A percentile compares a stretch with the other conserved stretches of the same genome.
These are phyloP conservation scores for Ascochyta koolunga DNA, from an alignment of 2,329 filamentous ascomycete species.

Conservation along the genomic window DNA sequence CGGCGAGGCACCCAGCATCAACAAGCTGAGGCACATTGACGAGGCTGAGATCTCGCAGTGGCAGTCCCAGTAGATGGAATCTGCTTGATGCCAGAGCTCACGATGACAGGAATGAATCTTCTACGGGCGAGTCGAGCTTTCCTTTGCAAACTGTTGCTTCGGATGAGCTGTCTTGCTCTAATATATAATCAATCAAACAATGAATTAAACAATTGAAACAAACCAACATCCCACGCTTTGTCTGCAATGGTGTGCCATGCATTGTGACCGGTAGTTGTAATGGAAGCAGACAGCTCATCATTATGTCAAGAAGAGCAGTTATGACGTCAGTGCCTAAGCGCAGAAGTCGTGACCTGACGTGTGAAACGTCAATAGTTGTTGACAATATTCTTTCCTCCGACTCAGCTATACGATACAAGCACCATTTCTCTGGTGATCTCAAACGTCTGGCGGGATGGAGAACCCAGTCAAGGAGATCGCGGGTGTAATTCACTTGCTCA, in stretches of 20 bases:
- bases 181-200: slow-evolving; percentile 10
- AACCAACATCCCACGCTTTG: neutral
- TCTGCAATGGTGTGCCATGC: neutral
- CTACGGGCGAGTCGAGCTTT: neutral
- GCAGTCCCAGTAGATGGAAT: slow-evolving; percentile 36
- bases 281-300: neutral
- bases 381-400: neutral
- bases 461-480: slow-evolving; percentile 63
- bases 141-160: neutral
- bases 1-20: slow-evolving; percentile 73
- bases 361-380: neutral
- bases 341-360: neutral
- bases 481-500: slow-evolving; percentile 70
- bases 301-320: neutral
- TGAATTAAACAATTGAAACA: slow-evolving; percentile 15
- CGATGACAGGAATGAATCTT: neutral
- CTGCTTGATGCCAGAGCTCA: neutral
- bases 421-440: too few relatives aligned
- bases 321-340: neutral
- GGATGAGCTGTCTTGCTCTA: neutral
- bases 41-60: slow-evolving; percentile 53
- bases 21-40: slow-evolving; percentile 76
- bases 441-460: neutral
- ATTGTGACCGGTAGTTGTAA: neutral
- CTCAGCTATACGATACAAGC: neutral